Base-by-base conservation (phyloP, 805 yeast species). In the Lipomyces yamanashiensis region DNA sequence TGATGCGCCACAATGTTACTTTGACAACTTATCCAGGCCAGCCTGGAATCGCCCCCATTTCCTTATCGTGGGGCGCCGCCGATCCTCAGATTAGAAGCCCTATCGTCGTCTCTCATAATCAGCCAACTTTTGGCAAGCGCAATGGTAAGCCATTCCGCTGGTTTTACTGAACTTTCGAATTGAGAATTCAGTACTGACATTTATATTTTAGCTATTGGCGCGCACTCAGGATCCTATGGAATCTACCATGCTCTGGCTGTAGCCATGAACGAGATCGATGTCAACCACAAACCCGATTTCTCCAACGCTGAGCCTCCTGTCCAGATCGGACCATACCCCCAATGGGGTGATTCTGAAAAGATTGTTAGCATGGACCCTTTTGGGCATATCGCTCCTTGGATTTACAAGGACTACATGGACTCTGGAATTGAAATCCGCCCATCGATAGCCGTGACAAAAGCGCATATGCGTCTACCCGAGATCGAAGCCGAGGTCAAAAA, bases 321-420 rank as follows among this genome's bases (percentile, higher is more conserved):
- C 59, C 71, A 81, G 33, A 78, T 86, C 67, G 80, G 82, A 9
- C 85, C 83, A 61, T 84, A 82, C 63, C 79, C 82, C 36, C 83
- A 82, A 66, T 86, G 90, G 90, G 77, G 78, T 53, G 83, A 80
- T 59, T 69, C 74, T 19, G 81, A 80, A 64, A 86, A 85, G 73
- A 85, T 86, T 67, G 88, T 85, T 28, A 80, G 89, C 1, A 75
- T 86, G 80, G 90, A 86, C 73, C 87, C 89, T 23, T 83, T 83
- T 70, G 90, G 89, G 33, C 90, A 86, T 69, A 74, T 85, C 64
- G 84, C 87, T 10, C 89, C 89, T 10, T 84, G 86, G 84, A 66
- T 84, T 51, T 86, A 78, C 71, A 75, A 75, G 51, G 84, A 82
- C 21, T 64, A 79, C 36, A 75, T 82, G 34, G 76, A 75, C 40